A percentile compares a stretch with the other conserved stretches of the same genome.
These are phyloP conservation scores for Aurinia saxatilis DNA, from an alignment of 345 rosid species.

Conservation along the genomic window DNA sequence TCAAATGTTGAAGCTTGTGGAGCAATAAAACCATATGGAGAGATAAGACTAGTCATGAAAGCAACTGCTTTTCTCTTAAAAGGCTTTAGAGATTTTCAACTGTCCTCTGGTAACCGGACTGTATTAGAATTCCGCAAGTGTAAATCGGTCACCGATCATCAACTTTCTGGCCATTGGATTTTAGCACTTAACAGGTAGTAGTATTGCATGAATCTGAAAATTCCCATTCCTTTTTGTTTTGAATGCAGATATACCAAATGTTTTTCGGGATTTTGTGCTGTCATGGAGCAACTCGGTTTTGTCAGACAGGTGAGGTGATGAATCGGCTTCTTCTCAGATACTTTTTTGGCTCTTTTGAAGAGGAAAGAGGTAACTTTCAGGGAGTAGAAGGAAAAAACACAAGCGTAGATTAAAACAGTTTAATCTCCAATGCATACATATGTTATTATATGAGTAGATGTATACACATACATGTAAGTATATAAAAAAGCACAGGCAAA, in stretches of 20 bases:
- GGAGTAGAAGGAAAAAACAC: conserved; percentile 8
- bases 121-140: not conserved
- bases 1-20: not conserved
- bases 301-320: conserved; percentile 53
- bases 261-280: conserved; percentile 65
- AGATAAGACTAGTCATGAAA: not conserved
- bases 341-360: conserved; percentile 10
- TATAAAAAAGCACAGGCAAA: conserved; percentile 1
- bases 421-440: conserved; percentile 18
- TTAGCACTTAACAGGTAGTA: not conserved
- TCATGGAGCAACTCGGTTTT: conserved; percentile 78
- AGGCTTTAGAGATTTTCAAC: not conserved
- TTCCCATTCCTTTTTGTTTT: not conserved
- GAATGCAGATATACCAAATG: conserved; percentile 64
- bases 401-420: conserved; percentile 17
- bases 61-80: not conserved
- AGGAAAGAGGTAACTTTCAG: not conserved
- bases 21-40: not conserved
- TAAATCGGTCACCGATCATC: not conserved
- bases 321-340: not conserved
- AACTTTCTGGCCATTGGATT: not conserved
- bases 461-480: conserved; percentile 19
- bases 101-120: not conserved
- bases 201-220: conserved; percentile 13
- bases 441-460: not conserved